Evolutionary conservation across 2,329 filamentous ascomycete species (phyloP).

Genomic region (Phaeomoniella chlamydospora): DNA sequence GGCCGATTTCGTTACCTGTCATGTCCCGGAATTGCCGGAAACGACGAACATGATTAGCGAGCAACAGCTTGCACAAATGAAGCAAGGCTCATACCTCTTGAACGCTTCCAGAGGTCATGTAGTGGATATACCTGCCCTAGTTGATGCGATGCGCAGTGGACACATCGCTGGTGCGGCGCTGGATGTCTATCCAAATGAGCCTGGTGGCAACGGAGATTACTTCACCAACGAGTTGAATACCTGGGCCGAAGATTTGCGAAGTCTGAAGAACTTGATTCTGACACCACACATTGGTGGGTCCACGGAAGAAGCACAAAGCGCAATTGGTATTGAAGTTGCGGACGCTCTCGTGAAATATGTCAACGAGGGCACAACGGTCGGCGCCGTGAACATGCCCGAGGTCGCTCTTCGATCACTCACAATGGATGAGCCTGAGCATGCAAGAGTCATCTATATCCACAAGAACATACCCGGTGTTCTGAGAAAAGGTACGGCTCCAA

Average conservation of each 20-base stretch:
- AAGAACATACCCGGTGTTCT: conserved; percentile 92
- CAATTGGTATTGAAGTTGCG: conserved; percentile 86
- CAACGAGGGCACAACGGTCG: conserved; percentile 82
- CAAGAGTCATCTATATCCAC: conserved; percentile 92
- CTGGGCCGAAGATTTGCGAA: conserved; percentile 75
- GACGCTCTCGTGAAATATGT: conserved; percentile 85
- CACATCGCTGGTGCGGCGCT: conserved; percentile 90
- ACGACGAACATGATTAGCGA: conserved; percentile 86
- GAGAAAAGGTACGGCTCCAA: conserved; percentile 46
- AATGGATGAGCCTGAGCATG: conserved; percentile 75
- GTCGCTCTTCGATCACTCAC: conserved; percentile 81
- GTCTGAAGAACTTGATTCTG: conserved; percentile 81
- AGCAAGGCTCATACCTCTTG: conserved; percentile 81
- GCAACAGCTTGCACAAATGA: conserved; percentile 73
- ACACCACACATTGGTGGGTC: conserved; percentile 96
- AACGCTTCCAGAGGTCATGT: conserved; percentile 91
- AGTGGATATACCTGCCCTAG: conserved; percentile 82
- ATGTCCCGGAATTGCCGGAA: conserved; percentile 86
- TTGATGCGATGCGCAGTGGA: conserved; percentile 71
- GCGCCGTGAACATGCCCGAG: conserved; percentile 95
- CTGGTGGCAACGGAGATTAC: conserved; percentile 85
- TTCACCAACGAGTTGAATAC: conserved; percentile 72
- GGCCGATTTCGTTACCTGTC: conserved; percentile 85
- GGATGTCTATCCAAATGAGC: conserved; percentile 91
- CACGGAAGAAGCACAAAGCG: conserved; percentile 92